phyloP scores from a whole-genome alignment of 768 basidiomycete species.

The Leccinum disarticulatum region DNA sequence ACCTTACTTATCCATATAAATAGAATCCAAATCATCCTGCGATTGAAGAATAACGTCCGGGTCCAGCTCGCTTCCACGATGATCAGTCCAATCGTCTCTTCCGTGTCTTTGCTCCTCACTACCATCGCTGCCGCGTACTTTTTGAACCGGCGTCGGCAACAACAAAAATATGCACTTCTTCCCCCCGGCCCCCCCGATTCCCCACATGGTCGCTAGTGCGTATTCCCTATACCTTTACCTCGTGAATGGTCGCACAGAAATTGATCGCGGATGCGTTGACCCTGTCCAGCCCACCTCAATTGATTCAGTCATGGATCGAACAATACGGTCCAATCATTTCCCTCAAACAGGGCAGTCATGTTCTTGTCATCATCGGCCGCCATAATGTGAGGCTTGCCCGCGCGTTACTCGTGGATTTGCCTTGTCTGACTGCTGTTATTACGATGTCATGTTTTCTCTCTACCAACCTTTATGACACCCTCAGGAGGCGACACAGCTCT shows the following conservation, averaged over 20 bases:
- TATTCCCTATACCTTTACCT: background rate
- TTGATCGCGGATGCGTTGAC: background rate
- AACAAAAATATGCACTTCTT: conserved; percentile 11
- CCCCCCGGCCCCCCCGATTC: conserved; percentile 23
- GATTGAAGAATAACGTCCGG: background rate
- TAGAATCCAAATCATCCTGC: background rate
- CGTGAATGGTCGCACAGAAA: background rate
- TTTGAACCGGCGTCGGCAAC: conserved; percentile 3
- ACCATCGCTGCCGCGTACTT: conserved; percentile 4
- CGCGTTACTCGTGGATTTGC: background rate
- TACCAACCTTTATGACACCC: background rate
- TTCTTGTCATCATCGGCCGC: conserved; percentile 28
- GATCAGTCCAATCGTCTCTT: background rate
- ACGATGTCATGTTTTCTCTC: background rate
- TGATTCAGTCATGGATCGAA: conserved; percentile 27
- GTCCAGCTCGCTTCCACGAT: background rate
- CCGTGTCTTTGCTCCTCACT: background rate
- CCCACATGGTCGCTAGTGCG: conserved; percentile 22
- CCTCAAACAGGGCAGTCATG: conserved; percentile 22
- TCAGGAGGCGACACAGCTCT: conserved; percentile 50
- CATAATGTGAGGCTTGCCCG: conserved; percentile 12
- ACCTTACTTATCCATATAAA: background rate
- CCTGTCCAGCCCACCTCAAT: conserved; percentile 13
- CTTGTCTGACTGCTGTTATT: background rate
- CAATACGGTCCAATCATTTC: conserved; percentile 29